phyloP scores from a whole-genome alignment of 768 basidiomycete genomes.

The Boletus tylopilopsis region DNA sequence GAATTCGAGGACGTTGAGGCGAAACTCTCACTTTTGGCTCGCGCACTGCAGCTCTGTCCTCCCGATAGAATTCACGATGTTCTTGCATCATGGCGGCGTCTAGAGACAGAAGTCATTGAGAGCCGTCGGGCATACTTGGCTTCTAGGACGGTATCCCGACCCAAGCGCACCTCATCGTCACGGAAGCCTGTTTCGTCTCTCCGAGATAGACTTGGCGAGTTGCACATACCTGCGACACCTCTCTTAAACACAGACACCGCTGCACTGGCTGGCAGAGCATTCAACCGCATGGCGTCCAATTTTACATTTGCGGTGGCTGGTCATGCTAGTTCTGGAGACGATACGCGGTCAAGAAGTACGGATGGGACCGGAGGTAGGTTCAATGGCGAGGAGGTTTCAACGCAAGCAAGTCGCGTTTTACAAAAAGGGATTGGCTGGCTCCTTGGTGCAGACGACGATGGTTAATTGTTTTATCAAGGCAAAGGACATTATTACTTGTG shows the following conservation, averaged over 20 bases:
- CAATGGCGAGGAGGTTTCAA: conserved; percentile 59
- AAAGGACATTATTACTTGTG: too few species aligned
- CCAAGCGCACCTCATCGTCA: conserved; percentile 21
- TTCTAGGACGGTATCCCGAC: conserved; percentile 15
- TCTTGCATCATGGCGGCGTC: conserved; percentile 69
- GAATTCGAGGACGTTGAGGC: conserved; percentile 67
- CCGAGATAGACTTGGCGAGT: conserved; percentile 56
- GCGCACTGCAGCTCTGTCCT: conserved; percentile 84
- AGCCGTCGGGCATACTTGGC: conserved; percentile 43
- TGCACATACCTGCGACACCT: conserved; percentile 68
- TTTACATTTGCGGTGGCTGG: conserved; percentile 65
- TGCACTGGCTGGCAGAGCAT: conserved; percentile 74
- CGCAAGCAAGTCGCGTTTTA: conserved; percentile 74
- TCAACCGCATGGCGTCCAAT: conserved; percentile 71
- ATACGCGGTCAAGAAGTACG: conserved; percentile 32
- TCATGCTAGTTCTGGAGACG: conserved; percentile 19
- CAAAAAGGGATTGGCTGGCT: conserved; percentile 96
- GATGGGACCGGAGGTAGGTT: conserved; percentile 40
- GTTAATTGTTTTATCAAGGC: neutral
- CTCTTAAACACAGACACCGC: conserved; percentile 72
- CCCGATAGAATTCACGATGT: conserved; percentile 74
- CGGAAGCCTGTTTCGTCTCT: conserved; percentile 49
- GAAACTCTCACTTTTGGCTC: conserved; percentile 70
- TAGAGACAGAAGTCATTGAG: conserved; percentile 64
- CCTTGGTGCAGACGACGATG: conserved; percentile 73